Conservation (phyloP, 2,329 filamentous ascomycete genomes). For the Pleomassaria siparia region DNA sequence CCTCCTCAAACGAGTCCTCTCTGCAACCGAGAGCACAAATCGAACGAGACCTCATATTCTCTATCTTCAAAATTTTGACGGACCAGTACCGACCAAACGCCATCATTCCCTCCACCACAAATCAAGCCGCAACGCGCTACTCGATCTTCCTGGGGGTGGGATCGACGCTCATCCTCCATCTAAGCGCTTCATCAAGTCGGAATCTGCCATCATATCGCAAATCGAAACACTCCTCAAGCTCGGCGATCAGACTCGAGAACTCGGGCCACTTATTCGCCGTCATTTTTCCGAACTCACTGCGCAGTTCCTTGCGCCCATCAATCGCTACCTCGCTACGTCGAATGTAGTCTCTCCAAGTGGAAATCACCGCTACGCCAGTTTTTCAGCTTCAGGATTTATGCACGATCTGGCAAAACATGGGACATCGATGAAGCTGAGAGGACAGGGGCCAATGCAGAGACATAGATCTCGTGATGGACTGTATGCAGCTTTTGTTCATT, state of each 20-base stretch:
- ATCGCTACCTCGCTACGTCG: slow-evolving; percentile 44
- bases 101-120: slow-evolving; percentile 42
- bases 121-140: slow-evolving; percentile 35
- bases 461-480: slow-evolving; percentile 40
- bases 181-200: slow-evolving; percentile 44
- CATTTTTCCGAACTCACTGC: slow-evolving; percentile 46
- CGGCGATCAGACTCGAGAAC: slow-evolving; percentile 31
- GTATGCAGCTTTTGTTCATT: slow-evolving; percentile 42
- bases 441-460: slow-evolving; percentile 40
- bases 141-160: slow-evolving; percentile 44
- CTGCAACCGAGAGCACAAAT: slow-evolving; percentile 36
- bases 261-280: slow-evolving; percentile 43
- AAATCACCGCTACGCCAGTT: slow-evolving; percentile 42
- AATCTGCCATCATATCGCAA: slow-evolving; percentile 33
- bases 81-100: slow-evolving; percentile 38
- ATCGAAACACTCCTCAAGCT: slow-evolving; percentile 38
- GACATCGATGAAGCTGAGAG: slow-evolving; percentile 42
- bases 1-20: slow-evolving; percentile 42
- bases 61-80: slow-evolving; percentile 41
- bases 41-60: slow-evolving; percentile 40
- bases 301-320: slow-evolving; percentile 44
- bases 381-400: slow-evolving; percentile 41
- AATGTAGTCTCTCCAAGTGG: slow-evolving; percentile 38
- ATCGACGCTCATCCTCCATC: slow-evolving; percentile 40
- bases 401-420: slow-evolving; percentile 42